phyloP scores from a whole-genome alignment of 2,329 filamentous ascomycete genomes.

The Metarhizium humberi region DNA sequence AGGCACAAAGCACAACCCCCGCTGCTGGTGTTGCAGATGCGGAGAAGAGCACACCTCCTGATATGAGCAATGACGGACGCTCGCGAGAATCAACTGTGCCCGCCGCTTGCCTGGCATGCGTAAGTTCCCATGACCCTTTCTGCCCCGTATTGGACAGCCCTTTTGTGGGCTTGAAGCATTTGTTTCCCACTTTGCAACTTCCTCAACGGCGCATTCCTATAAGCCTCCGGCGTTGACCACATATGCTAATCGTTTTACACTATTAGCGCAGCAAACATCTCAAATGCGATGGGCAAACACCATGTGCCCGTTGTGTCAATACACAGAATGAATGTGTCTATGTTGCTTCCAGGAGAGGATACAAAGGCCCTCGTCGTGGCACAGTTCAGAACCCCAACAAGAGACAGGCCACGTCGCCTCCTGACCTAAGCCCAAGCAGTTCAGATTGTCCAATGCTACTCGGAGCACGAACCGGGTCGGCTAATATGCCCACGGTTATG shows the following conservation, averaged over 20 bases:
- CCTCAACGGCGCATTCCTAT: background rate
- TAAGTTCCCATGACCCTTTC: constrained; percentile 24
- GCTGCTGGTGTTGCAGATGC: background rate
- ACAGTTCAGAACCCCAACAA: constrained; percentile 37
- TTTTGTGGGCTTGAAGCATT: background rate
- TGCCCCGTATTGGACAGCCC: background rate
- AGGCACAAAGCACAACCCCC: constrained; percentile 3
- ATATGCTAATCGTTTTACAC: constrained; percentile 5
- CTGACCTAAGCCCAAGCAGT: constrained; percentile 9
- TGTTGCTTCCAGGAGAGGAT: constrained; percentile 64
- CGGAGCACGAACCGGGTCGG: constrained; percentile 12
- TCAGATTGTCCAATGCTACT: constrained; percentile 31
- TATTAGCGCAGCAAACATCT: constrained; percentile 55
- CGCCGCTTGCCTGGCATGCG: constrained; percentile 46
- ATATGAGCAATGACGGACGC: constrained; percentile 8
- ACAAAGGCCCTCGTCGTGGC: constrained; percentile 47
- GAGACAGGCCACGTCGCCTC: constrained; percentile 36
- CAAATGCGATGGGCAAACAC: constrained; percentile 63
- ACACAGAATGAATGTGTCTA: constrained; percentile 58
- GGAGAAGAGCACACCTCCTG: constrained; percentile 2
- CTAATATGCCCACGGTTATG: constrained; percentile 2
- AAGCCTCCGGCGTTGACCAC: background rate
- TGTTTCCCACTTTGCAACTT: background rate
- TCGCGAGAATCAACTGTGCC: constrained; percentile 28
- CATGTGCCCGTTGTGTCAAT: constrained; percentile 58